phyloP scores from a whole-genome alignment of 1,284 basidiomycete genomes.

The Puccinia sorghi region DNA sequence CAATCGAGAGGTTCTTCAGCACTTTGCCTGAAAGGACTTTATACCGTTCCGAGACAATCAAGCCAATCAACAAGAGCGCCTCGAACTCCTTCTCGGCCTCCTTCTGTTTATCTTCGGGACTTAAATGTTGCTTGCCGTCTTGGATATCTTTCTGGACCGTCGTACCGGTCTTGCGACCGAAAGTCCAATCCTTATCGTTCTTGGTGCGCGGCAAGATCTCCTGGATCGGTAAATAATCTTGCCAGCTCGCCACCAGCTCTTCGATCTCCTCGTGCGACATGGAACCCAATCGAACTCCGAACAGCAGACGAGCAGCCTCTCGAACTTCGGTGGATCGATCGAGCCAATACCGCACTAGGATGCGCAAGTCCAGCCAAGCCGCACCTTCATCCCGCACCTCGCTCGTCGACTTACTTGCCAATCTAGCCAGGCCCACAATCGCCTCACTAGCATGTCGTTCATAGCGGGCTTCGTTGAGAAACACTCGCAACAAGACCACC shows the following conservation, averaged over 20 bases:
- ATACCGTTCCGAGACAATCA: slow-evolving; percentile 78
- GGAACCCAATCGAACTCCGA: slow-evolving; percentile 15
- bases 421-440: slow-evolving; percentile 28
- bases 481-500: slow-evolving; percentile 32
- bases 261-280: slow-evolving; percentile 32
- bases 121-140: not conserved
- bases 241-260: slow-evolving; percentile 7
- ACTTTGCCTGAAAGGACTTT: slow-evolving; percentile 70
- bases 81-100: slow-evolving; percentile 2
- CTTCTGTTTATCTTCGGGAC: not conserved
- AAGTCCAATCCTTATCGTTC: slow-evolving; percentile 30
- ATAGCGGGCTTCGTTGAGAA: slow-evolving; percentile 35
- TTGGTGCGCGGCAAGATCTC: not conserved
- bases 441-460: slow-evolving; percentile 37
- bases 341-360: slow-evolving; percentile 41
- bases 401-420: not conserved
- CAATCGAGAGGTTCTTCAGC: slow-evolving; percentile 40
- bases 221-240: slow-evolving; percentile 28
- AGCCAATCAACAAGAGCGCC: slow-evolving; percentile 75
- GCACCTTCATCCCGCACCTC: not conserved
- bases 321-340: slow-evolving; percentile 38
- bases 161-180: slow-evolving; percentile 5
- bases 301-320: slow-evolving; percentile 21
- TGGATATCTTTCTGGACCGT: not conserved
- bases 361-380: slow-evolving; percentile 32